Percentiles rank a stretch among this genome's conserved stretches.
phyloP scores from a whole-genome alignment of 306 rosid species.

The Biancaea sappan region DNA sequence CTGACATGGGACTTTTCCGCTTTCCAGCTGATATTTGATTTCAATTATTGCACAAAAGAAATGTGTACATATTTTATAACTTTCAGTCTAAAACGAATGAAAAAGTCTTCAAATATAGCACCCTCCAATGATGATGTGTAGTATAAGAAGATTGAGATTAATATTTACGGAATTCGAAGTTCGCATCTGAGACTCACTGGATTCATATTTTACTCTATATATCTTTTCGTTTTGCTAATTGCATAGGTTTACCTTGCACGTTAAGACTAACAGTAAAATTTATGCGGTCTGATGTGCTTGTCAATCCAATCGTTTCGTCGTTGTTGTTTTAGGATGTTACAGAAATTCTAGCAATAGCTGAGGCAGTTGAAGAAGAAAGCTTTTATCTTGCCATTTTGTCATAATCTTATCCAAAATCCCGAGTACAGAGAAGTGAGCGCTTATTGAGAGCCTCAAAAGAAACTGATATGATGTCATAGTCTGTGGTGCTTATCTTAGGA shows the following conservation, averaged over 20 bases:
- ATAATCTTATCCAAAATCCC: background rate
- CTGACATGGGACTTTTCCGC: conserved; percentile 28
- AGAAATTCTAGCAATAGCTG: background rate
- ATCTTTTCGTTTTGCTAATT: background rate
- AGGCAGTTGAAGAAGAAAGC: background rate
- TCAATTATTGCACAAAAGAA: conserved; percentile 20
- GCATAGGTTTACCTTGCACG: background rate
- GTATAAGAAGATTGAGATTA: background rate
- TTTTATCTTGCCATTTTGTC: too few relatives aligned
- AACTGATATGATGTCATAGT: background rate
- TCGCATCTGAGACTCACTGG: background rate
- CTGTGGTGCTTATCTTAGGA: background rate
- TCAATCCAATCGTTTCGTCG: conserved; percentile 4
- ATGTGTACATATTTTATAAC: conserved; percentile 43
- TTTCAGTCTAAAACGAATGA: conserved; percentile 19
- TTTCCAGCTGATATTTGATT: conserved; percentile 34
- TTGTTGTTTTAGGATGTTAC: too few relatives aligned
- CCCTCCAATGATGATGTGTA: background rate
- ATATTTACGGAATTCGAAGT: conserved; percentile 40
- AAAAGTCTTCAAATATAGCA: conserved; percentile 5
- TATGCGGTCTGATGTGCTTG: conserved; percentile 35
- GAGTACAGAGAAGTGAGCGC: background rate
- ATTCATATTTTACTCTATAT: conserved; percentile 3
- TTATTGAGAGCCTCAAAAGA: background rate
- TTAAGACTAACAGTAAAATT: background rate